These are phyloP conservation scores for Acer saccharum DNA, from an alignment of 345 rosid species.

Conservation along the genomic window DNA sequence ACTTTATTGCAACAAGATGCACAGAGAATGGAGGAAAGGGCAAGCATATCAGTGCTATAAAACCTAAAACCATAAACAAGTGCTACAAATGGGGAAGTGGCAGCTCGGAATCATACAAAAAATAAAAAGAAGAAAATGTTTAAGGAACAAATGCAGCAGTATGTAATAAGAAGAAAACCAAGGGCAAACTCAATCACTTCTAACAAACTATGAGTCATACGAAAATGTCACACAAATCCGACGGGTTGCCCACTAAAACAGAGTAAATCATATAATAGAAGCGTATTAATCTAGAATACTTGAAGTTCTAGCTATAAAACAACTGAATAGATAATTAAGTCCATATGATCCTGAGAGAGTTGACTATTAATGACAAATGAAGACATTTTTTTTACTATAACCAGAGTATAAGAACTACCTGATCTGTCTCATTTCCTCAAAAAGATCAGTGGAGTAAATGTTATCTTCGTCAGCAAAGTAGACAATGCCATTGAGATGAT, in stretches of 20 bases:
- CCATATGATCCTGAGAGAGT: background rate
- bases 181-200: slow-evolving; percentile 4
- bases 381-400: background rate
- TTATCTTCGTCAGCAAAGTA: slow-evolving; percentile 58
- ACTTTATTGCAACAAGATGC: background rate
- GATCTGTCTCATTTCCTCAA: slow-evolving; percentile 58
- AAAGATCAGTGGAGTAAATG: slow-evolving; percentile 44
- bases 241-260: background rate
- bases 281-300: background rate
- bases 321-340: background rate
- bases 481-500: slow-evolving; percentile 61
- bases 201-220: background rate
- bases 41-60: background rate
- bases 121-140: background rate
- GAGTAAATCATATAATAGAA: background rate
- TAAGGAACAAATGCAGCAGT: background rate
- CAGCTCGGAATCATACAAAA: slow-evolving; percentile 5
- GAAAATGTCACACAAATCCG: background rate
- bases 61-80: slow-evolving; percentile 18
- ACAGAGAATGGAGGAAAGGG: background rate
- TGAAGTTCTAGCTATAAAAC: background rate
- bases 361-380: background rate
- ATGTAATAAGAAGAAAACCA: background rate
- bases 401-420: slow-evolving; percentile 38
- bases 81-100: background rate